Evolutionary conservation across 208 protist species (phyloP).

Genomic region (Crithidia acanthocephali): DNA sequence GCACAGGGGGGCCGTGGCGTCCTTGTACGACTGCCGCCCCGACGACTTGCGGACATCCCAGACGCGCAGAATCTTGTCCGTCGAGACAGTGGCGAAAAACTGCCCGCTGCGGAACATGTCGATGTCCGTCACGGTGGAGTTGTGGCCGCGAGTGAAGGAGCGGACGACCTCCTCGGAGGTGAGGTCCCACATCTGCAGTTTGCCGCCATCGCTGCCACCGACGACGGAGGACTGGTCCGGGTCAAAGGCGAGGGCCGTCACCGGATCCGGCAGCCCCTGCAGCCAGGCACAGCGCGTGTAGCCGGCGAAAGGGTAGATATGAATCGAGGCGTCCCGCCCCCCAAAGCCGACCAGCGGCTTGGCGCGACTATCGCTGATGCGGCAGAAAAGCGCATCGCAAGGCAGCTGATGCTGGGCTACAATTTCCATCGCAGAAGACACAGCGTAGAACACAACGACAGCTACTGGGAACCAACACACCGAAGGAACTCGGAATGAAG

Average conservation of each 20-base stretch:
- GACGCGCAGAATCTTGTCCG: constrained; percentile 77
- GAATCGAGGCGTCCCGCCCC: constrained; percentile 57
- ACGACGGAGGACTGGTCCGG: constrained; percentile 54
- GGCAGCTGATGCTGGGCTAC: constrained; percentile 55
- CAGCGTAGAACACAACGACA: no score
- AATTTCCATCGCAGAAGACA: constrained; percentile 31
- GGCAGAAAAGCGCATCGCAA: constrained; percentile 62
- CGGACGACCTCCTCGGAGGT: constrained; percentile 60
- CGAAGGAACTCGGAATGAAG: no score
- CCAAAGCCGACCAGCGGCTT: constrained; percentile 70
- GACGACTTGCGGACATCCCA: constrained; percentile 87
- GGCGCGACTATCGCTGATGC: constrained; percentile 61
- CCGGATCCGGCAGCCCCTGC: constrained; percentile 50
- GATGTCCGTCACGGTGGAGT: constrained; percentile 63
- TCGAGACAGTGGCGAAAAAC: constrained; percentile 74
- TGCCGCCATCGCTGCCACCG: constrained; percentile 65
- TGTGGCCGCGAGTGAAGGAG: constrained; percentile 67
- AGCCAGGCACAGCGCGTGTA: constrained; percentile 58
- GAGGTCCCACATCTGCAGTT: constrained; percentile 74
- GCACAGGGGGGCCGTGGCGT: constrained; percentile 57
- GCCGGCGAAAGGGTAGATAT: constrained; percentile 71
- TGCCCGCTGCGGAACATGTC: constrained; percentile 67
- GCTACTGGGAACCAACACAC: no score
- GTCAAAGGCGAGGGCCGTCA: constrained; percentile 75
- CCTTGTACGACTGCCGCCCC: constrained; percentile 76